Evolutionary conservation across 805 yeast genomes (phyloP).

Genomic region (Wickerhamomyces pijperi): DNA sequence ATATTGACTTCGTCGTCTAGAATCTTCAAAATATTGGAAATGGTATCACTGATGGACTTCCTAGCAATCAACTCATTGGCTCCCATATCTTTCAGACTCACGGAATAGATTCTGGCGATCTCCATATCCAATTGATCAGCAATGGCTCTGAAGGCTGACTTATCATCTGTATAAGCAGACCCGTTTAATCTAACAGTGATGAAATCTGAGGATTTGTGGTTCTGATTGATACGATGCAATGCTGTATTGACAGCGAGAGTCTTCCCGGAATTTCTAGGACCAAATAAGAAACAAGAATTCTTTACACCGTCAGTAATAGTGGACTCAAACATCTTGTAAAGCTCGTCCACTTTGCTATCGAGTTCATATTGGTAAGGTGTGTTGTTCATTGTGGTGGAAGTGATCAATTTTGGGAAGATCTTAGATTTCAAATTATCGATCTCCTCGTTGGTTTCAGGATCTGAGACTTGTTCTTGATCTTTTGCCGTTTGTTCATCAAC

Average conservation of each 20-base stretch:
- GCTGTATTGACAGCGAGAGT: constrained; percentile 51
- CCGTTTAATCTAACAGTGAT: constrained; percentile 62
- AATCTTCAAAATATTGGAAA: constrained; percentile 42
- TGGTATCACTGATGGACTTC: constrained; percentile 47
- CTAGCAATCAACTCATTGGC: constrained; percentile 30
- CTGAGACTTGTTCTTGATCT: not conserved
- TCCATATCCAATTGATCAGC: constrained; percentile 68
- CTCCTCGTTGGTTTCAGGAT: constrained; percentile 1
- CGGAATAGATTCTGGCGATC: constrained; percentile 22
- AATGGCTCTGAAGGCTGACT: constrained; percentile 70
- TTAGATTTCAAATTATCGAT: constrained; percentile 2
- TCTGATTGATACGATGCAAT: constrained; percentile 19
- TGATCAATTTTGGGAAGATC: constrained; percentile 20
- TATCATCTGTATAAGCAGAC: constrained; percentile 60
- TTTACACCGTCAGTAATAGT: constrained; percentile 64
- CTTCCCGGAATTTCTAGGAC: constrained; percentile 76
- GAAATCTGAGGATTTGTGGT: constrained; percentile 31
- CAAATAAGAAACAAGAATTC: constrained; percentile 69
- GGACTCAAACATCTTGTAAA: constrained; percentile 48
- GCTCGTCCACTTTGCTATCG: constrained; percentile 30
- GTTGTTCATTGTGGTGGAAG: constrained; percentile 9
- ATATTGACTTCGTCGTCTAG: constrained; percentile 28
- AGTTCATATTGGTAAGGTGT: constrained; percentile 20
- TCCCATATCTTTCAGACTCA: constrained; percentile 15
- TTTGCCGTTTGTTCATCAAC: constrained; percentile 2